Base-by-base conservation (phyloP, 768 basidiomycete genomes). In the Gyrodon lividus region DNA sequence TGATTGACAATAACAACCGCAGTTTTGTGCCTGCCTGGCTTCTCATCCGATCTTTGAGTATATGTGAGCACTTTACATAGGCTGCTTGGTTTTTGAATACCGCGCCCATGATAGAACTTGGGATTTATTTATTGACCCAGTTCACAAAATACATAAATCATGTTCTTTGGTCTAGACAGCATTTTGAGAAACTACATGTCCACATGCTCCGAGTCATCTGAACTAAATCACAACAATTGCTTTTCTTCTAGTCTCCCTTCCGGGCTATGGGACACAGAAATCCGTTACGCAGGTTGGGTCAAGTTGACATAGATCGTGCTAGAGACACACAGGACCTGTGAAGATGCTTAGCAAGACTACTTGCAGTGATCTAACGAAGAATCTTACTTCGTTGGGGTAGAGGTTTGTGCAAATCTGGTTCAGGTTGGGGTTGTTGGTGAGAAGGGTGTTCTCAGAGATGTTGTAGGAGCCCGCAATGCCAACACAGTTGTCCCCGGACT, bases 361-460 rank as follows among this genome's bases (percentile, higher is more conserved):
- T 34, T 39, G 23, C 14, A 10, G 31, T 16, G 1, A 41, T 19
- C 14, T 13, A 14, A 45, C 42, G 4, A 54, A 23, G 45, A 6
- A 22, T 13, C 7, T 59, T 56, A 86, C 86, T 77, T 87, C 83
- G 43, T 72, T 76, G 50, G 76, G 64, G 67, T 81, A 81, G 47
- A 87, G 74, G 69, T 84, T 84, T 30, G 64, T 65, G 69, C 83
- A 84, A 6, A 30, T 58, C 8, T 55, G 49, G 64, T 82, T 69
- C 49, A 88, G 64, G 60, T 87, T 83, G 3, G 81, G 85, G 71
- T 88, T 89, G 72, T 88, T 87, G 26, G 72, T 60, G 54, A 73
- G 63, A 20, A 89, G 70, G 19, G 77, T 77, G 34, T 57, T 71
- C 56, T 72, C 53, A 43, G 74, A 59, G 52, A 84, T 77, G 24